These are phyloP conservation scores for Mycena olivaceomarginata DNA, from an alignment of 768 basidiomycete species.

Conservation along the genomic window DNA sequence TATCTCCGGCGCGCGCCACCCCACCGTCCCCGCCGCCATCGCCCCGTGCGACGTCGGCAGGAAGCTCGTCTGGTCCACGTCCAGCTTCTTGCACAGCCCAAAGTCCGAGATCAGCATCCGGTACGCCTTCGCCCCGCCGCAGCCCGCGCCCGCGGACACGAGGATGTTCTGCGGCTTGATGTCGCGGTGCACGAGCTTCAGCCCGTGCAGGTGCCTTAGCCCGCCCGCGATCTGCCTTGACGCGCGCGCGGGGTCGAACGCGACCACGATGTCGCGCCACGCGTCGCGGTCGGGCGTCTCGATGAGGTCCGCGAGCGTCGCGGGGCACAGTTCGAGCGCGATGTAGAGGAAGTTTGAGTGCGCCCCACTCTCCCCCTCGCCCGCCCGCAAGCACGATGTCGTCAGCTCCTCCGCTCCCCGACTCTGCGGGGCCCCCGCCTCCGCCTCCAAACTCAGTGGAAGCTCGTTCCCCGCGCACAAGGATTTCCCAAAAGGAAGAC, in stretches of 20 bases:
- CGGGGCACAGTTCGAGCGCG: conserved; percentile 95
- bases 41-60: conserved; percentile 93
- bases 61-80: conserved; percentile 97
- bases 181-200: conserved; percentile 98
- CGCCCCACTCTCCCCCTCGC: no score
- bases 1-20: conserved; percentile 99
- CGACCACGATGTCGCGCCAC: conserved; percentile 84
- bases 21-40: conserved; percentile 94
- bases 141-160: conserved; percentile 81
- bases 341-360: conserved; percentile 98
- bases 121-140: conserved; percentile 65
- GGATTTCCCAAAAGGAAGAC: no score
- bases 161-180: conserved; percentile 99
- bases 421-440: no score
- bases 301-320: conserved; percentile 91
- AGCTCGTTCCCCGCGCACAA: no score
- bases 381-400: no score
- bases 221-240: conserved; percentile 92
- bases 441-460: no score
- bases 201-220: conserved; percentile 91
- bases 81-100: conserved; percentile 96
- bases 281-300: conserved; percentile 83
- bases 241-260: conserved; percentile 92
- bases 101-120: conserved; percentile 98
- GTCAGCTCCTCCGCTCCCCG: no score